Evolutionary conservation across 2,329 filamentous ascomycete species (phyloP), one percentile per base, ranked within the genome.

Genomic region (Beauveria scarabaeidicola): DNA sequence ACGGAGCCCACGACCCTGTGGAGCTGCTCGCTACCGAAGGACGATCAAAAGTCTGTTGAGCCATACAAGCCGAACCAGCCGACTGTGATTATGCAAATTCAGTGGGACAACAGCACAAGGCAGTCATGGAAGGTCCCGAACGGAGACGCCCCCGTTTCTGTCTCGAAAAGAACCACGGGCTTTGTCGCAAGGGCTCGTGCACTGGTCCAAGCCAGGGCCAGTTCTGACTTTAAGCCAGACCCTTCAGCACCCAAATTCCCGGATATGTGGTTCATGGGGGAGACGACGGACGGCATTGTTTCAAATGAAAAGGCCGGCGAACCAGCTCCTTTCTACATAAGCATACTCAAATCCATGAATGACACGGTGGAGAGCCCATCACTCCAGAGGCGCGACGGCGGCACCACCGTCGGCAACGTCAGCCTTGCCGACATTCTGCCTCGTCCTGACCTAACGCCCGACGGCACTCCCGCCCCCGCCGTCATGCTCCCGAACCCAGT

Each of bases 291-390:
- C 67, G 80, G 81, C 0, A 84, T 90, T 62, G 77, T 81, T 13
- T 79, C 80, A 0, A 67, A 81, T 46, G 74, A 86, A 4, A 96
- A 93, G 71, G 86, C 86, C 1, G 92, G 92, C 64, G 92, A 96
- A 73, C 81, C 86, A 9, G 95, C 93, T 0, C 92, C 93, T 0
- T 96, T 97, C 72, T 96, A 88, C 71, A 88, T 96, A 64, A 90
- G 86, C 29, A 79, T 96, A 58, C 74, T 91, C 11, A 71, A 76
- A 4, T 78, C 80, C 0, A 63, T 72, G 17, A 73, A 77, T 51
- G 67, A 71, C 36, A 68, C 70, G 17, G 64, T 70, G 10, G 66
- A 69, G 1, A 61, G 62, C 3, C 63, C 68, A 11, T 63, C 62
- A n/a, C 60, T 74, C 10, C 59, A 41, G 23, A 68, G 65, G 48